Percentiles rank a stretch among this genome's conserved stretches.
These are phyloP conservation scores for Alternaria ethzedia DNA, from an alignment of 2,329 filamentous ascomycete species.

Conservation along the genomic window DNA sequence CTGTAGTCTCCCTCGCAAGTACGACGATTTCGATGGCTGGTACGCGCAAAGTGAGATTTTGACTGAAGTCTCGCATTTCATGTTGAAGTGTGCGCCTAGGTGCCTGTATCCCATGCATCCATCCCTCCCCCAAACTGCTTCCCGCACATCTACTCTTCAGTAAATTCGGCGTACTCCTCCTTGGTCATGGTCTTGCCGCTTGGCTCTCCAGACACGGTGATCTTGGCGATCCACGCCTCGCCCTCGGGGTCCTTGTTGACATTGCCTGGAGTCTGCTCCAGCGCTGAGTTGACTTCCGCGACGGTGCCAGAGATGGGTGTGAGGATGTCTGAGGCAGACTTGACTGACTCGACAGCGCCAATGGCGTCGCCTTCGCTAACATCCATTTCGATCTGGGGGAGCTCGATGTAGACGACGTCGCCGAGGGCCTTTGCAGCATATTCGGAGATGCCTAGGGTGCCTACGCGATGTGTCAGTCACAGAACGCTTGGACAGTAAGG, in stretches of 20 bases:
- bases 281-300: slow-evolving; percentile 71
- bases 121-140: not conserved
- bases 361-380: slow-evolving; percentile 81
- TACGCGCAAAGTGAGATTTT: not conserved
- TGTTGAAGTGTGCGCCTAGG: slow-evolving; percentile 14
- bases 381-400: slow-evolving; percentile 74
- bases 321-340: slow-evolving; percentile 97
- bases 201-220: slow-evolving; percentile 75
- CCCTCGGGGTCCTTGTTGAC: slow-evolving; percentile 92
- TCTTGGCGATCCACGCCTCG: slow-evolving; percentile 92
- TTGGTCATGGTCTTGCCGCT: slow-evolving; percentile 70
- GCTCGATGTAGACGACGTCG: slow-evolving; percentile 96
- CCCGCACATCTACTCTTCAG: slow-evolving; percentile 53
- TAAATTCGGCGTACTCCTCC: slow-evolving; percentile 79
- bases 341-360: slow-evolving; percentile 96
- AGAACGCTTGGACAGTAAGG: not conserved
- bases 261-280: slow-evolving; percentile 83
- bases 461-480: slow-evolving; percentile 44
- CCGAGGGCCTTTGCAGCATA: slow-evolving; percentile 93
- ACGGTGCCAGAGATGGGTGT: slow-evolving; percentile 82
- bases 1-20: not conserved
- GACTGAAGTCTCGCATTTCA: not conserved
- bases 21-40: too few species aligned
- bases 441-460: slow-evolving; percentile 80
- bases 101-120: slow-evolving; percentile 1